Base-by-base conservation (phyloP, 2,329 filamentous ascomycete species). In the Elsinoe batatas region DNA sequence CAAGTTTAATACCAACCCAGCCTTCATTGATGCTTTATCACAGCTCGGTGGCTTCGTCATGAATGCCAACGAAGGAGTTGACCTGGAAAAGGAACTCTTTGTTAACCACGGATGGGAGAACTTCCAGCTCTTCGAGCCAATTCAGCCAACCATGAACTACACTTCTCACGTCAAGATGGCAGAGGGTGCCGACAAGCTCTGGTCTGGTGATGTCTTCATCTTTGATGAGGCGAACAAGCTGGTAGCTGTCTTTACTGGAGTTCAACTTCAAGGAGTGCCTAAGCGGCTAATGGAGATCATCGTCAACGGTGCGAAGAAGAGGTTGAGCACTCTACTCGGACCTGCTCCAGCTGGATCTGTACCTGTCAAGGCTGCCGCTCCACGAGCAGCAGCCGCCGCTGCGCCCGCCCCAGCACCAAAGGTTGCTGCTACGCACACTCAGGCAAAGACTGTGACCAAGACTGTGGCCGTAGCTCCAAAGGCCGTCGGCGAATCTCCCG, bases 21-120 rank as follows among this genome's bases (percentile, higher is more conserved):
- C 69, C 56, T 66, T 63, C 55, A 70, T 72, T 32, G 71, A 73
- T 61, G 68, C 68, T 42, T 60, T 70, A n/a, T 64, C 65, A 18
- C 69, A 71, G 53, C 57, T 70, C 3, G 65, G 63, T 30, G 60
- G 51, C 13, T 54, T 54, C 30, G 51, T 44, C 20, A 54, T 54
- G 51, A 54, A 54, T 15, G 51, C 51, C 12, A 62, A 63, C 44
- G 63, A 65, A 40, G 56, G 42, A n/a, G 46, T 59, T n/a, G 60
- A 71, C 49, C 63, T 65, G 5, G 58, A 62, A 30, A 60, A 65
- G 36, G 61, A 64, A 54, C 66, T 69, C 53, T 70, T 61, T 54
- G 61, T 71, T 43, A 71, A 68, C 10, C 68, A 68, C 4, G 67
- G 68, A 2, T 69, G 67, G 62, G 58, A 59, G 5, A 61, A 60